Conservation (phyloP, 2,329 filamentous ascomycete species). For the Gnomoniopsis sp. region DNA sequence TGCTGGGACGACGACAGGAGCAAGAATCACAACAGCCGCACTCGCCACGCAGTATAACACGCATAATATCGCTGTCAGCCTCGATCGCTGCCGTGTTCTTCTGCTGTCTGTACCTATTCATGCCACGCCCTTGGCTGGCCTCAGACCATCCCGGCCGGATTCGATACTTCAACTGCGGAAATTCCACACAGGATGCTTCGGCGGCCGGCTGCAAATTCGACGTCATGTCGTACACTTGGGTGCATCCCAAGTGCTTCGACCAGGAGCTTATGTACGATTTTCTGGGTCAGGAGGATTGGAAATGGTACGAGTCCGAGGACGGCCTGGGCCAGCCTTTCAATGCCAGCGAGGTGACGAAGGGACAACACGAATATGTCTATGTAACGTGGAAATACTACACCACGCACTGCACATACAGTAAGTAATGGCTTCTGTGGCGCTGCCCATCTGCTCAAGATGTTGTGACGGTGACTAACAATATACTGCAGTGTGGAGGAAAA, state of each 20-base stretch:
- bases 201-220: conserved; percentile 10
- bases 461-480: background rate
- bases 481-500: conserved; percentile 8
- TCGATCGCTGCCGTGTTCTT: conserved; percentile 2
- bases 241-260: conserved; percentile 9
- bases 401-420: conserved; percentile 9
- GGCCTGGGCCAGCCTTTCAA: background rate
- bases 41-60: background rate
- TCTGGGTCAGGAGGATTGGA: conserved; percentile 2
- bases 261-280: conserved; percentile 14
- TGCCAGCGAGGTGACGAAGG: background rate
- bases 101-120: conserved; percentile 1
- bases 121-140: conserved; percentile 7
- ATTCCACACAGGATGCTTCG: conserved; percentile 6
- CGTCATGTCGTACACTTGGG: conserved; percentile 11
- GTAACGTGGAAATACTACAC: conserved; percentile 11
- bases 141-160: background rate
- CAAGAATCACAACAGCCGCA: background rate
- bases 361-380: conserved; percentile 7
- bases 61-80: background rate
- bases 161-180: conserved; percentile 3
- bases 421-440: background rate
- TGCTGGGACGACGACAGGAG: no score
- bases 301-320: conserved; percentile 3
- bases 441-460: background rate